phyloP scores from a whole-genome alignment of 2,329 filamentous ascomycete species.

The Colletotrichum salicis region DNA sequence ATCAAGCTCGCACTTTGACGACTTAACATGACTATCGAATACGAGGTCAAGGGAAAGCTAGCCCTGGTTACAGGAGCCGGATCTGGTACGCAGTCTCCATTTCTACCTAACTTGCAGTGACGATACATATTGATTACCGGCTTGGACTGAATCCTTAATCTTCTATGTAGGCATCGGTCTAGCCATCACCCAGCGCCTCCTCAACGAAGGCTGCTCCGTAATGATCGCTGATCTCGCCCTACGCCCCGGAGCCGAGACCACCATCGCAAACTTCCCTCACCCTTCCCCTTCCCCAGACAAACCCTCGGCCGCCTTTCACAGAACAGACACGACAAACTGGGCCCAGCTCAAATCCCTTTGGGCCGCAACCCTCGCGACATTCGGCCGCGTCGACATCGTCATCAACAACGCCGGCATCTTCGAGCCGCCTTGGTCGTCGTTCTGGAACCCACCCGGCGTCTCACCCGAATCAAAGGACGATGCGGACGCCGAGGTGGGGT shows the following conservation, averaged over 20 bases:
- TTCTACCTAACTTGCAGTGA: no score
- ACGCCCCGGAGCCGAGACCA: slow-evolving; percentile 38
- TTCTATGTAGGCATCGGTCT: slow-evolving; percentile 38
- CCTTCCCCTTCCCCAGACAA: background rate
- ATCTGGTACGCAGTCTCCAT: no score
- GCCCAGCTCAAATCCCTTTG: slow-evolving; percentile 40
- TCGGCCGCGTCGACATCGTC: slow-evolving; percentile 36
- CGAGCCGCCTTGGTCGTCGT: slow-evolving; percentile 41
- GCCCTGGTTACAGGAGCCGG: no score
- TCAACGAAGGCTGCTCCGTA: slow-evolving; percentile 41
- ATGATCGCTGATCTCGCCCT: slow-evolving; percentile 41
- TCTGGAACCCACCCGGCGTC: slow-evolving; percentile 43
- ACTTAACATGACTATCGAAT: no score
- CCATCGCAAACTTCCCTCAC: slow-evolving; percentile 29
- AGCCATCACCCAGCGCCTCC: slow-evolving; percentile 37
- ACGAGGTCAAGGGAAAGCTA: no score
- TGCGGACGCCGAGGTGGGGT: slow-evolving; percentile 36
- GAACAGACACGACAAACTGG: slow-evolving; percentile 42
- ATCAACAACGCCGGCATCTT: slow-evolving; percentile 39
- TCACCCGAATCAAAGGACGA: slow-evolving; percentile 37
- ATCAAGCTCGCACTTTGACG: no score
- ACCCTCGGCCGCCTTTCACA: slow-evolving; percentile 36
- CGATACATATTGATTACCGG: no score
- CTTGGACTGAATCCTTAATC: no score
- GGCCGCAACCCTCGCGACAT: slow-evolving; percentile 34